phyloP scores from a whole-genome alignment of 2,329 filamentous ascomycete species.

The Aspergillus sp. region DNA sequence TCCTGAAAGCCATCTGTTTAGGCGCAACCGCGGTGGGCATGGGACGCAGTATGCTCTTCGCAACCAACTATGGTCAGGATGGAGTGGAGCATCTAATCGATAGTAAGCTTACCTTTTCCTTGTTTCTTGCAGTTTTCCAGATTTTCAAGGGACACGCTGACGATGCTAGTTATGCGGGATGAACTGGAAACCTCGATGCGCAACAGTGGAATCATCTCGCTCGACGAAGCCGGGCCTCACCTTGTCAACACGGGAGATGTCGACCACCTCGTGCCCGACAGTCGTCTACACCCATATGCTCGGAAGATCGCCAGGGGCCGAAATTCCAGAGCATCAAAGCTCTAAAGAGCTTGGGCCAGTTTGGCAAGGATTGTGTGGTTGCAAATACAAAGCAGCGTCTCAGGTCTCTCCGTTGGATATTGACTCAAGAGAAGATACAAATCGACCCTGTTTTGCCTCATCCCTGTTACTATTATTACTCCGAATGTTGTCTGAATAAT shows the following conservation, averaged over 20 bases:
- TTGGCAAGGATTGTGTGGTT: neutral
- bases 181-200: constrained; percentile 52
- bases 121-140: neutral
- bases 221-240: constrained; percentile 45
- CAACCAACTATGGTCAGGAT: constrained; percentile 55
- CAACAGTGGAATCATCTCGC: constrained; percentile 46
- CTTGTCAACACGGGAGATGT: constrained; percentile 51
- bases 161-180: constrained; percentile 42
- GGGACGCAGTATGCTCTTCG: constrained; percentile 54
- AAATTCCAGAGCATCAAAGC: constrained; percentile 21
- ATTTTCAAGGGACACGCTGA: neutral
- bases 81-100: constrained; percentile 56
- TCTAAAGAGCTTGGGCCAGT: constrained; percentile 21
- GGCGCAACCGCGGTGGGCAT: constrained; percentile 57
- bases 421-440: neutral
- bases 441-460: neutral
- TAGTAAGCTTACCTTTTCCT: constrained; percentile 44
- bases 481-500: neutral
- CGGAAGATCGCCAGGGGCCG: constrained; percentile 33
- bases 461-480: neutral
- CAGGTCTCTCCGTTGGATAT: no score
- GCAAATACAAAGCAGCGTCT: neutral
- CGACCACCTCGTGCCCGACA: constrained; percentile 49
- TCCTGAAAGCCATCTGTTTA: constrained; percentile 55
- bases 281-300: constrained; percentile 44